phyloP scores from a whole-genome alignment of 768 basidiomycete species.

The Suillus variegatus region DNA sequence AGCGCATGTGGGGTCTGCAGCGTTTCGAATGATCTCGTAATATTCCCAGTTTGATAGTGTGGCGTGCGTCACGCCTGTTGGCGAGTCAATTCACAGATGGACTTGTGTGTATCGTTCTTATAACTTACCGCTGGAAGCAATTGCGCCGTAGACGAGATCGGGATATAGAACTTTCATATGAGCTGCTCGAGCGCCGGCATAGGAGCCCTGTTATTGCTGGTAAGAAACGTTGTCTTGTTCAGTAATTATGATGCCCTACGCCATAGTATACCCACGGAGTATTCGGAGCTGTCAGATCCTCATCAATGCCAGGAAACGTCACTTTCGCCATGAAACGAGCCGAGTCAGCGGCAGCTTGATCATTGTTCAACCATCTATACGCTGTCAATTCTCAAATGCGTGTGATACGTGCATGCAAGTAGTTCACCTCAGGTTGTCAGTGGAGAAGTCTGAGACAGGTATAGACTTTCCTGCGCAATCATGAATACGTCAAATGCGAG shows the following conservation, averaged over 20 bases:
- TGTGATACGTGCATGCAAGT: background rate
- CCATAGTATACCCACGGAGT: slow-evolving; percentile 95
- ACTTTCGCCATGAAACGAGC: slow-evolving; percentile 88
- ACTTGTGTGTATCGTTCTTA: background rate
- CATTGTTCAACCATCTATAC: slow-evolving; percentile 83
- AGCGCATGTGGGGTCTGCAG: slow-evolving; percentile 65
- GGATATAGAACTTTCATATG: slow-evolving; percentile 90
- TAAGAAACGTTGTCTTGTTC: background rate
- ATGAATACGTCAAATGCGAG: background rate
- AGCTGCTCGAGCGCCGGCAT: slow-evolving; percentile 91
- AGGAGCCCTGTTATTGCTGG: slow-evolving; percentile 60
- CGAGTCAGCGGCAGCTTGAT: slow-evolving; percentile 87
- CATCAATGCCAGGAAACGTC: slow-evolving; percentile 68
- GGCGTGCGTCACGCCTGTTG: slow-evolving; percentile 82
- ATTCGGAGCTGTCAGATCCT: slow-evolving; percentile 68
- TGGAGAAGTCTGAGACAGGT: slow-evolving; percentile 75
- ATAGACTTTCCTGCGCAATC: slow-evolving; percentile 61
- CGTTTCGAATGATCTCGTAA: slow-evolving; percentile 76
- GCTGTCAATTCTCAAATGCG: slow-evolving; percentile 1
- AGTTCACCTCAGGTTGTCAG: slow-evolving; percentile 72
- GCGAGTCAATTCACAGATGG: slow-evolving; percentile 3
- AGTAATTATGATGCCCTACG: slow-evolving; percentile 41
- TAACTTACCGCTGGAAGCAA: slow-evolving; percentile 77
- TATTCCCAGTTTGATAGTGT: slow-evolving; percentile 83
- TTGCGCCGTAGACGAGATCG: slow-evolving; percentile 85